Percentiles rank a stretch among this genome's conserved stretches.
Evolutionary conservation across 495 filamentous ascomycete species (phyloP).

Genomic region (Tuber borchii): DNA sequence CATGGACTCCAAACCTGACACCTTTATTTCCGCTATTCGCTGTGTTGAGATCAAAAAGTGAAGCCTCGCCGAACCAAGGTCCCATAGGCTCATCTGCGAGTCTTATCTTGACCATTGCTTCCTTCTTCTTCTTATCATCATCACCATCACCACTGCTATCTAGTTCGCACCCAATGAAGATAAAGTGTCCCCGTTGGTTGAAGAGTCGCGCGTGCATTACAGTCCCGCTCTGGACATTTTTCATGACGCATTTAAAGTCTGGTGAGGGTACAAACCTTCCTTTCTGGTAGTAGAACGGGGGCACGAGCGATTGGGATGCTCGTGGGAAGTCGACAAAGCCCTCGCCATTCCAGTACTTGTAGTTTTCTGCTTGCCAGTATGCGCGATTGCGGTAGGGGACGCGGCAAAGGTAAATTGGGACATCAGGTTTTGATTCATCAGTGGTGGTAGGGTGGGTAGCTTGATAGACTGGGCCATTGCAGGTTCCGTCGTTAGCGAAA

Average conservation of each 20-base stretch:
- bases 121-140: background rate
- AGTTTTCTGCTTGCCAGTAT: slow-evolving; percentile 15
- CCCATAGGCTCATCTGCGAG: slow-evolving; percentile 24
- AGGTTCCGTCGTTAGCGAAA: background rate
- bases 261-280: background rate
- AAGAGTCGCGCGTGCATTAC: slow-evolving; percentile 19
- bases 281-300: background rate
- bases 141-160: background rate
- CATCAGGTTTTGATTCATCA: background rate
- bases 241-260: slow-evolving; percentile 10
- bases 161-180: slow-evolving; percentile 13
- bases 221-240: slow-evolving; percentile 8
- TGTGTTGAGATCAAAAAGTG: slow-evolving; percentile 11
- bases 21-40: background rate
- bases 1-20: slow-evolving; percentile 16
- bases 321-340: slow-evolving; percentile 8
- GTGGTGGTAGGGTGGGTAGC: background rate
- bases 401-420: slow-evolving; percentile 22
- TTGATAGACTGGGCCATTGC: background rate
- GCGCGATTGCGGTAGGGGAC: slow-evolving; percentile 15
- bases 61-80: slow-evolving; percentile 15
- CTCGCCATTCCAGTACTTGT: slow-evolving; percentile 24
- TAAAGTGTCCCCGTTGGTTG: slow-evolving; percentile 11
- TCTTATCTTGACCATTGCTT: slow-evolving; percentile 7
- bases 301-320: background rate